Base-by-base conservation (phyloP, 768 basidiomycete genomes). In the Boletus rex-veris region DNA sequence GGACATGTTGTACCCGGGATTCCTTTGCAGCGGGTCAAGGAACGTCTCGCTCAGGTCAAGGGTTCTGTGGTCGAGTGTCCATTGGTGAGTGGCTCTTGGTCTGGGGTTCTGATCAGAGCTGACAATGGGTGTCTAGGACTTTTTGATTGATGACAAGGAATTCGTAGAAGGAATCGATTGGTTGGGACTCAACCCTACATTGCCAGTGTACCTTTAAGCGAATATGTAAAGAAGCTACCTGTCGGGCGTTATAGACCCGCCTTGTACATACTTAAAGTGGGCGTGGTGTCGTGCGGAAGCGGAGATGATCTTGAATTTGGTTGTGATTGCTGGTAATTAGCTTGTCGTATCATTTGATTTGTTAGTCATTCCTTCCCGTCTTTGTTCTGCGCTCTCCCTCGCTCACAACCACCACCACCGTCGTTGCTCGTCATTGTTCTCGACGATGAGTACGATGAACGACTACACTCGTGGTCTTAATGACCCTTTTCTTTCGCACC, bases 1-100 rank as follows among this genome's bases (percentile, higher is more conserved):
- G 93, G 92, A 1, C 94, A 96, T 66, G 84, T 96, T 48, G 84
- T 80, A 10, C 83, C 85, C 10, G 84, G 77, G 2, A 63, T 90
- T n/a, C 70, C 81, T 1, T 73, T 95, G 30, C 71, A 76, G 1
- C 81, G 86, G 43, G 79, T 93, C 61, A 96, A 95, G 75, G 74
- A 82, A 44, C 82, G 83, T n/a, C 77, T 98, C 40, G 71, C 75
- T 18, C 75, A 83, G 64, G 84, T 91, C 43, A 79, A 73, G 64
- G 89, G 89, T 36, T 75, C 86, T 5, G 68, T 90, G n/a, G 88
- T 90, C 1, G 89, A 91, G 60, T 81, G 80, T 61, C 88, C 89
- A 41, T 64, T 91, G 65, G 88, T 90, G 59, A 50, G 81, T 44
- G 39, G 58, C 52, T 21, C 24, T 41, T 48, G 41, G 41, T 39